phyloP scores from a whole-genome alignment of 768 basidiomycete genomes.

The Gymnopilus junonius region DNA sequence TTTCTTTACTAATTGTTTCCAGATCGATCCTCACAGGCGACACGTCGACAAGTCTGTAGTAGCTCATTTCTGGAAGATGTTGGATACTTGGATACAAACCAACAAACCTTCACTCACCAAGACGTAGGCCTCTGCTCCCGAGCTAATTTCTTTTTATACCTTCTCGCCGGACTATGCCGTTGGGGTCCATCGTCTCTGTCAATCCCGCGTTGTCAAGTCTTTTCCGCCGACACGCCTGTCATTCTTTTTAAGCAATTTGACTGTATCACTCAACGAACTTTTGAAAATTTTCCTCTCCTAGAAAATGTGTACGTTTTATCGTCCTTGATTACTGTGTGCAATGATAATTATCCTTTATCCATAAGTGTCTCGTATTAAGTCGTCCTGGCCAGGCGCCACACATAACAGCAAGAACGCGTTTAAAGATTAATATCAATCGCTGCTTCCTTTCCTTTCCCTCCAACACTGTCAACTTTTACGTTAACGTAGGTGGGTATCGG shows the following conservation, averaged over 20 bases:
- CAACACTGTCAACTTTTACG: neutral
- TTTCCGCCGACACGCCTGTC: constrained; percentile 1
- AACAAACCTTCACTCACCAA: constrained; percentile 80
- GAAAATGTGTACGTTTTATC: neutral
- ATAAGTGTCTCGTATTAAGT: neutral
- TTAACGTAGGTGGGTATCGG: neutral
- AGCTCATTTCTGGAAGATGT: constrained; percentile 92
- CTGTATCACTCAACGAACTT: neutral
- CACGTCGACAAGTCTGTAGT: constrained; percentile 95
- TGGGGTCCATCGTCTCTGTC: neutral
- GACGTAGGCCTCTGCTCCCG: constrained; percentile 6
- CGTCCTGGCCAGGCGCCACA: neutral
- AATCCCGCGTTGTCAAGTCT: constrained; percentile 4
- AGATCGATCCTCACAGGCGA: constrained; percentile 91
- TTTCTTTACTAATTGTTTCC: neutral
- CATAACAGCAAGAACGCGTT: neutral
- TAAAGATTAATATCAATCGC: neutral
- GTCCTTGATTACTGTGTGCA: neutral
- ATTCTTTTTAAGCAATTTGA: neutral
- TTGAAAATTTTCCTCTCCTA: neutral
- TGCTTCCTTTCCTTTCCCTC: neutral
- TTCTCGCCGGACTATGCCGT: neutral
- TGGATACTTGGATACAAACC: constrained; percentile 82
- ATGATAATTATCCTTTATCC: neutral
- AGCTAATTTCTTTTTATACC: neutral